phyloP scores from a whole-genome alignment of 164 flowering plant genomes.

The Euptelea pleiosperma region DNA sequence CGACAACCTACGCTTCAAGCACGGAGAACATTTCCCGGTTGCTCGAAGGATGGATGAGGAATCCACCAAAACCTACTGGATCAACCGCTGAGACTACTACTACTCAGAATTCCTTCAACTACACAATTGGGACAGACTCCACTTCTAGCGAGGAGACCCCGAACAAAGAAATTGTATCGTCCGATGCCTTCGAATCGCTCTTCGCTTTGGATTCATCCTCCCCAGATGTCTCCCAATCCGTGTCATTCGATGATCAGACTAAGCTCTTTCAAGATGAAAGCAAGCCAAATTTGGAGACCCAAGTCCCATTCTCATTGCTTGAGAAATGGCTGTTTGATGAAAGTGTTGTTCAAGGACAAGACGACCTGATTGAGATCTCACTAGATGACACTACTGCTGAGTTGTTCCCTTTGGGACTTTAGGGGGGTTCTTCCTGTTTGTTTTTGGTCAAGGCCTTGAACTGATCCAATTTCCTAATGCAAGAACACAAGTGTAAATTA shows the following conservation, averaged over 20 bases:
- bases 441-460: slow-evolving; percentile 14
- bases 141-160: slow-evolving; percentile 18
- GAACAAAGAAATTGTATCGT: slow-evolving; percentile 24
- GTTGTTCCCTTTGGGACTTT: slow-evolving; percentile 23
- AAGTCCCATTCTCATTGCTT: slow-evolving; percentile 43
- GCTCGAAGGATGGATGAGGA: slow-evolving; percentile 60
- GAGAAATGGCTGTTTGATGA: slow-evolving; percentile 85
- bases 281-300: slow-evolving; percentile 30
- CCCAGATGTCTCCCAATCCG: slow-evolving; percentile 42
- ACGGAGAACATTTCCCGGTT: slow-evolving; percentile 70
- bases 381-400: slow-evolving; percentile 33
- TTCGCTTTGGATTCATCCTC: slow-evolving; percentile 55
- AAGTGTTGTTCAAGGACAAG: slow-evolving; percentile 28
- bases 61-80: slow-evolving; percentile 29
- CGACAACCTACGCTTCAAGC: slow-evolving; percentile 57
- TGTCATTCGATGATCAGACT: slow-evolving; percentile 24
- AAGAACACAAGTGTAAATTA: slow-evolving; percentile 30
- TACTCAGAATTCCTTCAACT: slow-evolving; percentile 10
- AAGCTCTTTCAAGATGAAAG: slow-evolving; percentile 42
- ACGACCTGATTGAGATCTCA: slow-evolving; percentile 31
- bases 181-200: slow-evolving; percentile 39
- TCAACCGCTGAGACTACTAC: slow-evolving; percentile 17
- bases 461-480: slow-evolving; percentile 5
- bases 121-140: slow-evolving; percentile 17
- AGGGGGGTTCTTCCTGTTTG: not conserved